Evolutionary conservation across 2,329 filamentous ascomycete genomes (phyloP).

Genomic region (Exophiala sp.): DNA sequence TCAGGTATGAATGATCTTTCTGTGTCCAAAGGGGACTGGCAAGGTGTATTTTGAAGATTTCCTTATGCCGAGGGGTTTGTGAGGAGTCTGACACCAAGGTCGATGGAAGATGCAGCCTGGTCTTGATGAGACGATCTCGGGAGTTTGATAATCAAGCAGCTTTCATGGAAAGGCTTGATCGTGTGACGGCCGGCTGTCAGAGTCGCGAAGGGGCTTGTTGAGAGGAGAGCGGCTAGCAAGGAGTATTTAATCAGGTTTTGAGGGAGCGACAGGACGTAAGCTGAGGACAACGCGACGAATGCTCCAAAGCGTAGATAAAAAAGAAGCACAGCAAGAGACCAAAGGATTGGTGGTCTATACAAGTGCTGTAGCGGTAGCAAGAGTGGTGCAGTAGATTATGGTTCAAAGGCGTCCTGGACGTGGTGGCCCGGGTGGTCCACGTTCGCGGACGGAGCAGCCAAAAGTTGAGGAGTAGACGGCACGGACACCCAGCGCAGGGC

Average conservation of each 20-base stretch:
- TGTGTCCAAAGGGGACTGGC: neutral
- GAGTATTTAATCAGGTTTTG: constrained; percentile 16
- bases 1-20: neutral
- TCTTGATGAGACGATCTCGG: constrained; percentile 1
- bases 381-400: neutral
- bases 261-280: constrained; percentile 18
- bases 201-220: constrained; percentile 15
- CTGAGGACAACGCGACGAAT: constrained; percentile 7
- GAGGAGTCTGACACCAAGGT: neutral
- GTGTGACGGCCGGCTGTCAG: constrained; percentile 18
- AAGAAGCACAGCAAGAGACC: constrained; percentile 2
- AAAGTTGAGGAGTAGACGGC: neutral
- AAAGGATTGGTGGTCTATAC: neutral
- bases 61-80: neutral
- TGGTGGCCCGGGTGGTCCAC: too few species aligned
- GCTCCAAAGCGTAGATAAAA: constrained; percentile 1
- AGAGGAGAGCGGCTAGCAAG: constrained; percentile 18
- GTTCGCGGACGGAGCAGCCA: neutral
- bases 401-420: too few species aligned
- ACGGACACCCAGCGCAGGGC: neutral
- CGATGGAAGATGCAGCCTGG: neutral
- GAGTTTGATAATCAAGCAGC: constrained; percentile 2
- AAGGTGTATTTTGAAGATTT: too few species aligned
- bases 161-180: constrained; percentile 10
- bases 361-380: neutral